These are phyloP conservation scores for Cryptosporidium parvum DNA, from an alignment of 169 alveolate species.

Conservation along the genomic window DNA sequence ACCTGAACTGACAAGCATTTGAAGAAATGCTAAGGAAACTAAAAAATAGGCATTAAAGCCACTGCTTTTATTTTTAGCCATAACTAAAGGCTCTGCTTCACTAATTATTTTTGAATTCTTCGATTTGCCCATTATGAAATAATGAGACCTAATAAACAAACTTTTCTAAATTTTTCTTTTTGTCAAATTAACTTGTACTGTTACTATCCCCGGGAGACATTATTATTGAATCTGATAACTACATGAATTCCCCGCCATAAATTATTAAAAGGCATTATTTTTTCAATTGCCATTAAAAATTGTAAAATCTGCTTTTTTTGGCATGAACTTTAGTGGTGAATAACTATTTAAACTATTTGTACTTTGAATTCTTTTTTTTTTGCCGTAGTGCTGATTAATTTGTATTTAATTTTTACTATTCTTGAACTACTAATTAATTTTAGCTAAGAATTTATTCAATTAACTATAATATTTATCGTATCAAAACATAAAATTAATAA, in stretches of 20 bases:
- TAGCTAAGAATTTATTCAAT: too few species aligned
- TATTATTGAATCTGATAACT: not conserved
- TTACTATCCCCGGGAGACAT: not conserved
- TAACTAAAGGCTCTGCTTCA: conserved; percentile 31
- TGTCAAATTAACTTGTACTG: not conserved
- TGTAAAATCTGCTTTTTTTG: too few species aligned
- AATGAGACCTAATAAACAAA: not conserved
- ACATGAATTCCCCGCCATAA: not conserved
- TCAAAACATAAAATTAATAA: too few species aligned
- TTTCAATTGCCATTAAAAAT: not conserved
- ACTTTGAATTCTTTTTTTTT: not conserved
- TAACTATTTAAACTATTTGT: too few species aligned
- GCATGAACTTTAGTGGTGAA: not conserved
- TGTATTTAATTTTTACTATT: too few species aligned
- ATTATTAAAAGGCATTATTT: too few species aligned
- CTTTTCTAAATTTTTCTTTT: too few species aligned
- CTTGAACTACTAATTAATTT: too few species aligned
- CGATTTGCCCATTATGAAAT: not conserved
- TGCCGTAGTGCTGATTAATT: not conserved
- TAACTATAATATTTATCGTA: not conserved
- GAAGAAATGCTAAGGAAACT: conserved; percentile 19
- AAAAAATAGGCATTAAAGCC: conserved; percentile 1
- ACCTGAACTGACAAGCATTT: conserved; percentile 68
- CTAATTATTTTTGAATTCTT: not conserved
- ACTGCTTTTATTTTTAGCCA: not conserved